Conservation (phyloP, 805 yeast genomes). For the Yarrowia sp. region DNA sequence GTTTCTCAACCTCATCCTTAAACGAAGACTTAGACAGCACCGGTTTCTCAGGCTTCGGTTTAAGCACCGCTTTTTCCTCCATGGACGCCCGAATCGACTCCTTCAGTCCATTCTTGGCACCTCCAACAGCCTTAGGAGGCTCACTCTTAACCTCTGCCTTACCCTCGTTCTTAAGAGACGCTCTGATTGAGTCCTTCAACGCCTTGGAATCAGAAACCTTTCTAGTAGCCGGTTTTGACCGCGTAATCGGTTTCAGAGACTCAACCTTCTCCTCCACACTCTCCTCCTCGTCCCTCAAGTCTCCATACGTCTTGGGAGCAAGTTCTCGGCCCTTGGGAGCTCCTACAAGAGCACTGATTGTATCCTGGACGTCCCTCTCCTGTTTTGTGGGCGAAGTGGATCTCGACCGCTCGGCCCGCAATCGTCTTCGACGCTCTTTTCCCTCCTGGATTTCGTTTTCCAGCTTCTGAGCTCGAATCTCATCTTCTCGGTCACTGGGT, state of each 20-base stretch:
- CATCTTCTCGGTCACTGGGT: conserved; percentile 47
- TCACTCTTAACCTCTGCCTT: no score
- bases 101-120: background rate
- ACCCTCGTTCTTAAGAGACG: conserved; percentile 3
- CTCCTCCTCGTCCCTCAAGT: background rate
- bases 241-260: background rate
- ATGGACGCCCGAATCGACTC: conserved; percentile 10
- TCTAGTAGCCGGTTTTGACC: conserved; percentile 15
- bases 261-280: background rate
- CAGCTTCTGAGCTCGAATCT: conserved; percentile 46
- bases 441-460: conserved; percentile 48
- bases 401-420: conserved; percentile 43
- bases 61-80: background rate
- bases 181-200: conserved; percentile 24
- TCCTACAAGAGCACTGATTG: conserved; percentile 18
- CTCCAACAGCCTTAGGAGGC: no score
- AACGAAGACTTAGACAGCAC: background rate
- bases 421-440: conserved; percentile 45
- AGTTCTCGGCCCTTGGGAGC: conserved; percentile 1
- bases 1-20: background rate
- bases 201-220: conserved; percentile 34
- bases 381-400: conserved; percentile 43
- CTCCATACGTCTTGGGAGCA: conserved; percentile 30
- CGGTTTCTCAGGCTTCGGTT: background rate
- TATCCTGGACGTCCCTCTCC: conserved; percentile 21